These are phyloP conservation scores for Fusarium sp. DNA, from an alignment of 2,329 filamentous ascomycete species.

Conservation along the genomic window DNA sequence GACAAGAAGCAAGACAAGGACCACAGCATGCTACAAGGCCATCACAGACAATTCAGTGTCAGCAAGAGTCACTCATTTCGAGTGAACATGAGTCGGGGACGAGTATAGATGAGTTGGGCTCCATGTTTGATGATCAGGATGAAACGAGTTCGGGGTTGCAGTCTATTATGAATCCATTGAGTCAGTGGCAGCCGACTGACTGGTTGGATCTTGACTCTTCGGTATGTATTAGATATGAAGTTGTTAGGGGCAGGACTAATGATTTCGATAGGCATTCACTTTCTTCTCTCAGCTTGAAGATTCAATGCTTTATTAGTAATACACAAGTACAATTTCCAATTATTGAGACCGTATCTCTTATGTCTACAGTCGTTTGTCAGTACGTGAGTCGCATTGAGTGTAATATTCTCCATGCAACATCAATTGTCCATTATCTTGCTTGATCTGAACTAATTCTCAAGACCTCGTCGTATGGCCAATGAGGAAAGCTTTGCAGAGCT, in stretches of 20 bases:
- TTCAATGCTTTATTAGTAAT: neutral
- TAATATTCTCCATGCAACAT: too few relatives aligned
- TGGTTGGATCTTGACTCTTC: conserved; percentile 23
- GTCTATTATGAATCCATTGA: neutral
- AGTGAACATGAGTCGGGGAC: conserved; percentile 4
- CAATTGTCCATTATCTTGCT: too few relatives aligned
- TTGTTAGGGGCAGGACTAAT: accelerated
- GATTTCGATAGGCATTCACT: neutral
- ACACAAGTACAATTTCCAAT: accelerated
- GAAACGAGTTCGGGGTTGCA: neutral
- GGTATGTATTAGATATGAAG: neutral
- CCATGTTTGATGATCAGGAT: conserved; percentile 2
- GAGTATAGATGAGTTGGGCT: neutral
- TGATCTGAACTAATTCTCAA: too few relatives aligned
- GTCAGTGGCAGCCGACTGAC: conserved; percentile 23
- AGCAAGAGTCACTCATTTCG: neutral
- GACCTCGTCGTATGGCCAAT: too few relatives aligned
- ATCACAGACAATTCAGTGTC: neutral
- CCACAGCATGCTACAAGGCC: conserved; percentile 7
- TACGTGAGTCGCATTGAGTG: too few relatives aligned
- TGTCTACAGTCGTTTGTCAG: too few relatives aligned
- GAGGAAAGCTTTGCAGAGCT: too few relatives aligned
- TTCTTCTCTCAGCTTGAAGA: conserved; percentile 19
- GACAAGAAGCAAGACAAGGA: conserved; percentile 5
- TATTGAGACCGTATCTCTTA: accelerated